These are phyloP conservation scores for Ogataea trehalophila DNA, from an alignment of 805 yeast species.

Conservation along the genomic window DNA sequence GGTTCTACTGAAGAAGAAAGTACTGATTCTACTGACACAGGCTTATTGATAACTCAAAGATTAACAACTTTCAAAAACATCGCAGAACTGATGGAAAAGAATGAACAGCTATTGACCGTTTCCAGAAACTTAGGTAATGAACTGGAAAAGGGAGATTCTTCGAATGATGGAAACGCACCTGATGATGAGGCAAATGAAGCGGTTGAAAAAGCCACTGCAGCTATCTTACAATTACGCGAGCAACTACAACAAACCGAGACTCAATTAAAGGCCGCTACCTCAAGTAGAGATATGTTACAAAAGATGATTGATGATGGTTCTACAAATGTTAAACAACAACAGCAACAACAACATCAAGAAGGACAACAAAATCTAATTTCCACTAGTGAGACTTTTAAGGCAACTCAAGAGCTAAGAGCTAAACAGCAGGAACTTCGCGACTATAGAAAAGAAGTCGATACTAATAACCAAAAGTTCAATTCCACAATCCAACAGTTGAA, in stretches of 20 bases:
- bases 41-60: conserved; percentile 63
- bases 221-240: conserved; percentile 57
- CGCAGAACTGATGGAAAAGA: conserved; percentile 65
- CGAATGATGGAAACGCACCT: conserved; percentile 33
- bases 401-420: conserved; percentile 22
- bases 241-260: conserved; percentile 48
- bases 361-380: neutral
- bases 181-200: conserved; percentile 39
- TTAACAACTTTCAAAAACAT: conserved; percentile 65
- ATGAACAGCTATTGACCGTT: conserved; percentile 63
- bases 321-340: neutral
- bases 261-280: conserved; percentile 47
- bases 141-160: conserved; percentile 60
- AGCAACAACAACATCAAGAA: neutral
- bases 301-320: conserved; percentile 30
- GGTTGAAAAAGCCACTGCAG: conserved; percentile 49
- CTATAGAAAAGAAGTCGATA: conserved; percentile 35
- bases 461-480: conserved; percentile 45
- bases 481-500: conserved; percentile 37
- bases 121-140: conserved; percentile 69
- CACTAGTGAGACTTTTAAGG: neutral
- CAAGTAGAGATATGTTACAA: conserved; percentile 66
- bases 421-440: conserved; percentile 37
- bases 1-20: conserved; percentile 15
- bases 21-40: conserved; percentile 56